phyloP scores from a whole-genome alignment of 805 yeast species.

The Starmera pachycereana region DNA sequence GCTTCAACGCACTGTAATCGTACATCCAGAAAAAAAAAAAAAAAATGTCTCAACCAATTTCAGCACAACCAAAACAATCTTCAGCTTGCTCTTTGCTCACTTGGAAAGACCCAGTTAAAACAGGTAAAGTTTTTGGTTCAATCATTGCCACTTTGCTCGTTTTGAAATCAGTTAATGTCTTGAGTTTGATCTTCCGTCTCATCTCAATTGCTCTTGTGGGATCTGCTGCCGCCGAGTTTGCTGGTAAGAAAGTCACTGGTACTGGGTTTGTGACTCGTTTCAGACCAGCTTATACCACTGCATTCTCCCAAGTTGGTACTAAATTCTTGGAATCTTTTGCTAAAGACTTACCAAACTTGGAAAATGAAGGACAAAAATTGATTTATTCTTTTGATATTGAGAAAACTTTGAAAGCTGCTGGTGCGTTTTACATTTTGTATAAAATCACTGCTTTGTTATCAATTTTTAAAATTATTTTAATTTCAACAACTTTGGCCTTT shows the following conservation, averaged over 20 bases:
- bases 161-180: slow-evolving; percentile 52
- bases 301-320: slow-evolving; percentile 27
- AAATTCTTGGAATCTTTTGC: slow-evolving; percentile 33
- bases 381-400: slow-evolving; percentile 63
- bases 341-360: slow-evolving; percentile 37
- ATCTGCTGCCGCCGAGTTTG: slow-evolving; percentile 70
- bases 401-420: slow-evolving; percentile 64
- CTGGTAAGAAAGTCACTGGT: slow-evolving; percentile 64
- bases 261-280: slow-evolving; percentile 69
- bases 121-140: slow-evolving; percentile 69
- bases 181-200: slow-evolving; percentile 50
- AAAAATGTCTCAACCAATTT: background rate
- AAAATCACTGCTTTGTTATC: slow-evolving; percentile 70
- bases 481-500: slow-evolving; percentile 53
- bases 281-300: slow-evolving; percentile 46
- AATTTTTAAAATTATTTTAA: slow-evolving; percentile 52
- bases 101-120: slow-evolving; percentile 66
- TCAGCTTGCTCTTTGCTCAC: slow-evolving; percentile 35
- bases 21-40: background rate
- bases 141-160: slow-evolving; percentile 44
- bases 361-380: slow-evolving; percentile 43
- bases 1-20: background rate
- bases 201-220: slow-evolving; percentile 47
- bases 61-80: background rate
- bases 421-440: slow-evolving; percentile 51